These are phyloP conservation scores for Cytospora leucostoma DNA, from an alignment of 2,329 filamentous ascomycete genomes.

Conservation along the genomic window DNA sequence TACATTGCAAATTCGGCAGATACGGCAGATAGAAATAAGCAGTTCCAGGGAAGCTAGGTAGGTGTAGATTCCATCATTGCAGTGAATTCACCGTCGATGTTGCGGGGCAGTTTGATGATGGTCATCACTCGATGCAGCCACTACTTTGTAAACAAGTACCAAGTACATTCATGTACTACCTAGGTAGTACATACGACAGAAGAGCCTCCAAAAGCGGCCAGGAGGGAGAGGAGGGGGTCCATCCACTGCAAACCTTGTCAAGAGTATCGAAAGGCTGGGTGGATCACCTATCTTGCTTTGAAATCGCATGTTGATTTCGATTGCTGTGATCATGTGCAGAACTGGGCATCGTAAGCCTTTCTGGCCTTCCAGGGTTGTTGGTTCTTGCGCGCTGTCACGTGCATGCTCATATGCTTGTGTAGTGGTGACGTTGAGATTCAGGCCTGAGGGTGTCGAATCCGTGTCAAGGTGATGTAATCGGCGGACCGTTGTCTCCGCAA, in stretches of 20 bases:
- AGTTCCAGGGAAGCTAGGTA: too few species aligned
- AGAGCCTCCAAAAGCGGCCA: background rate
- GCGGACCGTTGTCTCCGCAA: conserved; percentile 1
- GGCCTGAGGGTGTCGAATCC: background rate
- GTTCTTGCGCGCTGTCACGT: too few species aligned
- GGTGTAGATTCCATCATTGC: too few species aligned
- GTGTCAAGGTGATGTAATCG: background rate
- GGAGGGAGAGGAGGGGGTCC: background rate
- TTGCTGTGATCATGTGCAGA: background rate
- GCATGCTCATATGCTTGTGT: background rate
- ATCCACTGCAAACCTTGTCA: background rate
- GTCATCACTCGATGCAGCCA: too few species aligned
- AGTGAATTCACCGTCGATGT: too few species aligned
- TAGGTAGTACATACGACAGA: background rate
- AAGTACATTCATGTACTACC: too few species aligned
- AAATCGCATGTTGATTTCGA: background rate
- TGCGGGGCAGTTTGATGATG: too few species aligned
- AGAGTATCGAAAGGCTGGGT: background rate
- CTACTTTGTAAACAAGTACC: too few species aligned
- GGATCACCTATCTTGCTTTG: background rate
- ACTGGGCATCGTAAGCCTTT: background rate
- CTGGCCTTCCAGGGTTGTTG: background rate
- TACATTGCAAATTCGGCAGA: too few species aligned
- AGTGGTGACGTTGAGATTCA: background rate
- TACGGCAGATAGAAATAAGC: too few species aligned